Evolutionary conservation across 192 early-diverging fungal species (phyloP).

Genomic region (Gaertneriomyces semiglobifer): DNA sequence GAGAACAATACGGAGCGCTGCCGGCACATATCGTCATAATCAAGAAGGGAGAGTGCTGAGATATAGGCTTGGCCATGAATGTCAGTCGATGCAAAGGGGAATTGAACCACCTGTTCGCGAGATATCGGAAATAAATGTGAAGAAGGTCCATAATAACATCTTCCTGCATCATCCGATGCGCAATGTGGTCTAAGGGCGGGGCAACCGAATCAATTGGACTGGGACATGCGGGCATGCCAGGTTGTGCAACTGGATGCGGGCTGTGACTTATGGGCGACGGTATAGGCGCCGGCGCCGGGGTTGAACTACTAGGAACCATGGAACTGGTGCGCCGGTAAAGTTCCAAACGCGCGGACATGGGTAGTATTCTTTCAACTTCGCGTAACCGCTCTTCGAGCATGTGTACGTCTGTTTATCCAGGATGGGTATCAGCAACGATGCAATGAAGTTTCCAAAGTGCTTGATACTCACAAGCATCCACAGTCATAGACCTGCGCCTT

Average conservation of each 20-base stretch:
- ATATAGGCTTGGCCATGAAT: conserved; percentile 15
- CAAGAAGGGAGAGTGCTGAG: conserved; percentile 18
- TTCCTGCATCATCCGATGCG: not conserved
- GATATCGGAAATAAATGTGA: conserved; percentile 11
- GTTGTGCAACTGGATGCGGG: not conserved
- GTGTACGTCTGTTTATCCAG: conserved; percentile 12
- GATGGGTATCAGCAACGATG: not conserved
- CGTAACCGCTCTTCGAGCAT: conserved; percentile 21
- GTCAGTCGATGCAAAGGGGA: conserved; percentile 3
- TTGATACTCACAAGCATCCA: conserved; percentile 16
- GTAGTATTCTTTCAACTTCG: conserved; percentile 13
- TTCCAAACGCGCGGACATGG: not conserved
- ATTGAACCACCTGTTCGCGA: conserved; percentile 14
- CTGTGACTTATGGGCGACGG: not conserved
- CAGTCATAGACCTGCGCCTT: conserved; percentile 1
- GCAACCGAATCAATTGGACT: not conserved
- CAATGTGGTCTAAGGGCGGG: not conserved
- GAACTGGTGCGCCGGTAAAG: not conserved
- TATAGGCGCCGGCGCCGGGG: not conserved
- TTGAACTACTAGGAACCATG: not conserved
- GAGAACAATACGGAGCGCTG: conserved; percentile 17
- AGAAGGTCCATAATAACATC: conserved; percentile 9
- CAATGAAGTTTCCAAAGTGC: not conserved
- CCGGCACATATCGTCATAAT: conserved; percentile 7
- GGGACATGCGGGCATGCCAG: not conserved